phyloP scores from a whole-genome alignment of 768 basidiomycete species.

The Russula griseocarnosa region DNA sequence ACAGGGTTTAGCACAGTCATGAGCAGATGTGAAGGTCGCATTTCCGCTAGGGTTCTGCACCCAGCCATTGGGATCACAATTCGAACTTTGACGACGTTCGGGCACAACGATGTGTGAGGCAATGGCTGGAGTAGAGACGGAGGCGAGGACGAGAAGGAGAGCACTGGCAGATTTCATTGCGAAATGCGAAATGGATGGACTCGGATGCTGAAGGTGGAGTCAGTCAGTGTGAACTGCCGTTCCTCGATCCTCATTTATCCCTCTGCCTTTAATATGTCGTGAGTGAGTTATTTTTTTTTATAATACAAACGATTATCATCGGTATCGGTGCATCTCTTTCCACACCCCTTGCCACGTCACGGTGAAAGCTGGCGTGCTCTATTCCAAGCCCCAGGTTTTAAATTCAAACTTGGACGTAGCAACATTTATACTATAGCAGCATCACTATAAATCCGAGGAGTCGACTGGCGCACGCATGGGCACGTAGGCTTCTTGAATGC shows the following conservation, averaged over 20 bases:
- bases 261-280: neutral
- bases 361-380: neutral
- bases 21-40: conserved; percentile 57
- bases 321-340: neutral
- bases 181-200: neutral
- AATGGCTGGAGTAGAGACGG: neutral
- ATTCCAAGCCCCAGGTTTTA: neutral
- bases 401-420: neutral
- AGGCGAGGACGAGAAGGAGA: neutral
- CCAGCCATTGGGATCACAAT: neutral
- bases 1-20: conserved; percentile 50
- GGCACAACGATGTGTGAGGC: neutral
- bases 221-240: neutral
- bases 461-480: neutral
- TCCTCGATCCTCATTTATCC: neutral
- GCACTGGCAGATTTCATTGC: conserved; percentile 6
- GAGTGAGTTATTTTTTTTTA: neutral
- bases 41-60: conserved; percentile 49
- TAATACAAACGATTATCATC: neutral
- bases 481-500: no score
- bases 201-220: neutral
- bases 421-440: neutral
- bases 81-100: neutral
- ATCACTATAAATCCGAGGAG: neutral
- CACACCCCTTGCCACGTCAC: neutral